Conservation (phyloP, 169 alveolate genomes). For the Amoebophrya sp. region DNA sequence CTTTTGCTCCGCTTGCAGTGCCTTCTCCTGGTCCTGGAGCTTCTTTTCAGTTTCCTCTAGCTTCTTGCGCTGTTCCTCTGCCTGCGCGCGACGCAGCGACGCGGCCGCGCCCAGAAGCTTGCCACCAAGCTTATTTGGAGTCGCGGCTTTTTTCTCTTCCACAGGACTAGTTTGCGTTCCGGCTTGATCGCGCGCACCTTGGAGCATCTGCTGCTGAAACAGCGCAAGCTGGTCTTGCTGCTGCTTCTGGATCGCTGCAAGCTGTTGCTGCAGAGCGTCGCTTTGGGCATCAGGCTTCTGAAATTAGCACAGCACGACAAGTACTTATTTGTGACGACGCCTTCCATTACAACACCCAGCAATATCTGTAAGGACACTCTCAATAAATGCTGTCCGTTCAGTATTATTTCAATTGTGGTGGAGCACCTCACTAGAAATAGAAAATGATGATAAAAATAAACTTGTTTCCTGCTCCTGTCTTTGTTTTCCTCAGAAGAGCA, state of each 20-base stretch:
- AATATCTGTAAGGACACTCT: too few relatives aligned
- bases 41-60: not conserved
- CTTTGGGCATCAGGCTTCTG: too few relatives aligned
- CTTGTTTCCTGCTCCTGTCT: too few relatives aligned
- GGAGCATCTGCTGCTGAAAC: slow-evolving; percentile 23
- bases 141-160: not conserved
- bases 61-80: slow-evolving; percentile 8
- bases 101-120: slow-evolving; percentile 13
- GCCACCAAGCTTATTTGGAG: not conserved
- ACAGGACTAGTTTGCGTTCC: not conserved
- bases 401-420: too few relatives aligned
- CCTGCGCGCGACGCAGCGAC: not conserved
- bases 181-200: not conserved
- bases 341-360: too few relatives aligned
- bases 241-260: slow-evolving; percentile 1
- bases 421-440: too few relatives aligned
- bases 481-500: too few relatives aligned
- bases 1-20: not conserved
- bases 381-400: too few relatives aligned
- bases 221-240: not conserved
- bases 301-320: too few relatives aligned
- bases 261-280: slow-evolving; percentile 19
- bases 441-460: too few relatives aligned
- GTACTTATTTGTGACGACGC: too few relatives aligned
- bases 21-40: not conserved